Percentiles rank a stretch among this genome's conserved stretches.
phyloP scores from a whole-genome alignment of 495 filamentous ascomycete genomes.

The Penicillium silybi region DNA sequence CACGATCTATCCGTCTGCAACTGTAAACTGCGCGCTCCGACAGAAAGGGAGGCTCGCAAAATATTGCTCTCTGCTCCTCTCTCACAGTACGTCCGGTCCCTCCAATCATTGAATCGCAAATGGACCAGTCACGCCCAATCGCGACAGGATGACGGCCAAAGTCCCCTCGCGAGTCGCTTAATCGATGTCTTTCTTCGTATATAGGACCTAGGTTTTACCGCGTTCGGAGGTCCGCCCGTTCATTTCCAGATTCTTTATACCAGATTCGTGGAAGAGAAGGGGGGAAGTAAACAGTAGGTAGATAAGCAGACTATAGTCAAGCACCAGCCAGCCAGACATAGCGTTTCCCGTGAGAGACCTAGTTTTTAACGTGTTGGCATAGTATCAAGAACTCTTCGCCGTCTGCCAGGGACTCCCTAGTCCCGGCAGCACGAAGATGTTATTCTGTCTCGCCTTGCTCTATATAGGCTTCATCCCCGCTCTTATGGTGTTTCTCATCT shows the following conservation, averaged over 20 bases:
- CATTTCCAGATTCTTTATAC: conserved; percentile 66
- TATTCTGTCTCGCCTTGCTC: conserved; percentile 67
- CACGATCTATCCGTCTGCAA: no score
- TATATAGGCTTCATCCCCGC: conserved; percentile 61
- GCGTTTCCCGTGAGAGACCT: not conserved
- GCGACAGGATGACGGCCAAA: not conserved
- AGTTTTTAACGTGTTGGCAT: not conserved
- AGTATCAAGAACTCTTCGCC: conserved; percentile 84
- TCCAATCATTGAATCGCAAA: conserved; percentile 7
- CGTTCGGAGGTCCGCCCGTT: conserved; percentile 69
- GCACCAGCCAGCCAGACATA: not conserved
- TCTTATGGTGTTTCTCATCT: conserved; percentile 62
- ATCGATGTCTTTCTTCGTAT: conserved; percentile 42
- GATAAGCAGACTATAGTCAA: conserved; percentile 63
- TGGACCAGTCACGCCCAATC: conserved; percentile 7
- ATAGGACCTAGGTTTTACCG: conserved; percentile 68
- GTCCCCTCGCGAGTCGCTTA: conserved; percentile 8
- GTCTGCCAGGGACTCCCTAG: conserved; percentile 74
- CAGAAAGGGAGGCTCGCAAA: not conserved
- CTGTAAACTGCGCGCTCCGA: no score
- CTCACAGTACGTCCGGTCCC: not conserved
- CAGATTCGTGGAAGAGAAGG: conserved; percentile 58
- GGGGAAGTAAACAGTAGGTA: conserved; percentile 58
- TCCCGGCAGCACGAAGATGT: conserved; percentile 76
- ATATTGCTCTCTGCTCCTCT: conserved; percentile 4